phyloP scores from a whole-genome alignment of 164 flowering plant species.

The Magnolia sinica region DNA sequence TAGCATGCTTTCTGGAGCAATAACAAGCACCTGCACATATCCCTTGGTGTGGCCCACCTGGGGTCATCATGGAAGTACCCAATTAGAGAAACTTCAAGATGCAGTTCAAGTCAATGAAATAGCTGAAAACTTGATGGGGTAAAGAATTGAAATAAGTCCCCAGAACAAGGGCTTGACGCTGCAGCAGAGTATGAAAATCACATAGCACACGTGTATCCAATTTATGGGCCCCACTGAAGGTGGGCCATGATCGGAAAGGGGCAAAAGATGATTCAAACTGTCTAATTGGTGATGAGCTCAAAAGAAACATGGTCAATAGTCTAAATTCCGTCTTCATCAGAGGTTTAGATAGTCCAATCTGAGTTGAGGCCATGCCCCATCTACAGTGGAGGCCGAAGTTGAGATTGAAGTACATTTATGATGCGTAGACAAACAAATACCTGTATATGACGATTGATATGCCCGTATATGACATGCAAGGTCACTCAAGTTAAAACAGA shows the following conservation, averaged over 20 bases:
- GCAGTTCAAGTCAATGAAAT: background rate
- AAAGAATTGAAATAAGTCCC: background rate
- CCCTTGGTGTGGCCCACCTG: constrained; percentile 99
- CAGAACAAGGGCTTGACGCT: background rate
- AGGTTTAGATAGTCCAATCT: background rate
- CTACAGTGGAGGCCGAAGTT: background rate
- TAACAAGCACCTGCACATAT: constrained; percentile 85
- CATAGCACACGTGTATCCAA: background rate
- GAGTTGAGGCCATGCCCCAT: background rate
- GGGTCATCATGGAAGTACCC: constrained; percentile 9
- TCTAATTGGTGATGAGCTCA: background rate
- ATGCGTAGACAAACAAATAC: too few relatives aligned
- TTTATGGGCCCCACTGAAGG: background rate
- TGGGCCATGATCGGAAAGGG: background rate
- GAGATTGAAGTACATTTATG: background rate
- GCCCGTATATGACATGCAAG: too few relatives aligned
- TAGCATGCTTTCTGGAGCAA: constrained; percentile 68
- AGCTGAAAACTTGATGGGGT: background rate
- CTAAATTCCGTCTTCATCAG: background rate
- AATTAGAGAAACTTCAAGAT: background rate
- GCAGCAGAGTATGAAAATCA: background rate
- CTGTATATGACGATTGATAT: too few relatives aligned
- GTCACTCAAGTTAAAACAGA: too few relatives aligned
- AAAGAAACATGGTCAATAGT: background rate
- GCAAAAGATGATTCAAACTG: background rate